A percentile compares a stretch with the other conserved stretches of the same genome.
phyloP scores from a whole-genome alignment of 345 rosid species.

The Pistacia integerrima region DNA sequence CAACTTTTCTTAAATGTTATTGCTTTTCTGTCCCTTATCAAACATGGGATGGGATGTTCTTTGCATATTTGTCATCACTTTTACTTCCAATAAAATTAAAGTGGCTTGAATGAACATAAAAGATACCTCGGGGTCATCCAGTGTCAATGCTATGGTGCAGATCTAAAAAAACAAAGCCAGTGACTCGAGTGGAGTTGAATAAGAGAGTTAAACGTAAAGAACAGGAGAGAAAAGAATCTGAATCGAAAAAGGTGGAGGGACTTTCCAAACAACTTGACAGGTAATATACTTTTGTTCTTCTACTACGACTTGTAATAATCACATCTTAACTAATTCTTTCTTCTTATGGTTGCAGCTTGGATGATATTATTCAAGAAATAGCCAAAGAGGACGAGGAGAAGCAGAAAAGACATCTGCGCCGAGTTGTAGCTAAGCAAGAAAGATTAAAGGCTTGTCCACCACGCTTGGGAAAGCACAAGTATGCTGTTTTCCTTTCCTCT shows the following conservation, averaged over 20 bases:
- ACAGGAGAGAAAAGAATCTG: conserved; percentile 45
- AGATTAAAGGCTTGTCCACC: conserved; percentile 78
- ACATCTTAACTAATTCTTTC: conserved; percentile 20
- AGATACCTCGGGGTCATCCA: neutral
- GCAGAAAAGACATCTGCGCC: conserved; percentile 55
- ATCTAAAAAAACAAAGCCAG: conserved; percentile 49
- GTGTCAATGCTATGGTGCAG: conserved; percentile 38
- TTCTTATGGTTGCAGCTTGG: conserved; percentile 46
- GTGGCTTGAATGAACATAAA: no score
- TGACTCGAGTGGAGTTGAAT: conserved; percentile 76
- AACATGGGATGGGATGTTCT: no score
- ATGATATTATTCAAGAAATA: conserved; percentile 76
- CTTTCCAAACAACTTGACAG: conserved; percentile 71
- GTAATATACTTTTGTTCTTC: conserved; percentile 29
- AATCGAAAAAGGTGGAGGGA: conserved; percentile 48
- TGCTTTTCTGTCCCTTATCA: no score
- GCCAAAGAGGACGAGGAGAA: conserved; percentile 79
- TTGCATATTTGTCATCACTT: no score
- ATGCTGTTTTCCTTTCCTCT: conserved; percentile 24
- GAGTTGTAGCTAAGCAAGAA: conserved; percentile 67
- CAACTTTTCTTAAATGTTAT: no score
- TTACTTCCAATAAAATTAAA: no score
- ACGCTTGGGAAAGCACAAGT: conserved; percentile 95
- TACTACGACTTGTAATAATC: neutral
- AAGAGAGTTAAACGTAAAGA: conserved; percentile 73